Evolutionary conservation across 768 basidiomycete genomes (phyloP), one percentile per base, ranked within the genome.

Genomic region (Mycena filopes): DNA sequence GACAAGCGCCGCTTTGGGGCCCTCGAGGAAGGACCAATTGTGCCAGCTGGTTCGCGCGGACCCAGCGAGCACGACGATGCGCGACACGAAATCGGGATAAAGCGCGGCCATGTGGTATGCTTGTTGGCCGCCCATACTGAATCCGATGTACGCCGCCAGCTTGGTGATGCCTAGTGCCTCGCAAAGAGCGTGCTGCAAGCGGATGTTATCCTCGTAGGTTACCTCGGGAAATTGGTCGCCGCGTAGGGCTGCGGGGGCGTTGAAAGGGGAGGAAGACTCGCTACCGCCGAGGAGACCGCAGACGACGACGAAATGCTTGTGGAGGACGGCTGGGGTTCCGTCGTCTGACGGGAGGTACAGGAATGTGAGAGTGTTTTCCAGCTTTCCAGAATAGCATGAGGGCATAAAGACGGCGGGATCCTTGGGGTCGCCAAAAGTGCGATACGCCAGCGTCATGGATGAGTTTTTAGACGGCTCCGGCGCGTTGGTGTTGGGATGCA

Each of bases 41-140:
- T 68, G 67, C 63, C 67, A 68, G 43, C 67, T 68, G 0, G 67
- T 68, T 29, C 67, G 67, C 21, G 67, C 67, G 1, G 67, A 68
- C 10, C 54, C 63, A 11, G 67, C 67, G 15, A 68, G 54, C 20
- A 68, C 67, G 26, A 68, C 63, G 59, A 65, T 61, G 48, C 59
- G 67, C 55, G 33, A 26, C 13, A 61, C 67, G 18, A 68, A 68
- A 20, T 64, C 67, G 21, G 67, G 67, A 54, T 58, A 68, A 16
- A 68, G 53, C 25, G 63, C n/a, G 6, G 67, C 63, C 67, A 68
- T 68, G 42, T 64, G 62, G 36, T 68, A 68, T 2, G 67, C 67
- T 18, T 68, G 67, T 45, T 68, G 67, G 2, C 63, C 67, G 23
- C 67, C 67, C 67, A 68, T 68, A 38, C 67, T 68, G 63, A 68